Evolutionary conservation across 352 stramenopile genomes (phyloP).

Genomic region (Thraustochytrium striatum): DNA sequence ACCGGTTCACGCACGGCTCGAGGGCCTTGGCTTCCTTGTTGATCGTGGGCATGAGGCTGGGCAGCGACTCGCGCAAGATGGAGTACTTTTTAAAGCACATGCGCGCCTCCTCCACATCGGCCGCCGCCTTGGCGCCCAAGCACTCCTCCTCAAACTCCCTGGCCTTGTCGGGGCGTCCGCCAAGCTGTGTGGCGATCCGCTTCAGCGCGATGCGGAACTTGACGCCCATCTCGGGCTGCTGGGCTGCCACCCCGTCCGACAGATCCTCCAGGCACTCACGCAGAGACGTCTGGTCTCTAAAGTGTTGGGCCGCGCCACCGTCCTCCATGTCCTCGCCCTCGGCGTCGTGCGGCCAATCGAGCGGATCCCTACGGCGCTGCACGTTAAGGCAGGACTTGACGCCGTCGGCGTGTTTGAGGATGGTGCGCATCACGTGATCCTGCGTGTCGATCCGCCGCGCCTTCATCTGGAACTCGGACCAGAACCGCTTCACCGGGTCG

Average conservation of each 20-base stretch:
- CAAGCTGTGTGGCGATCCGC: too few relatives aligned
- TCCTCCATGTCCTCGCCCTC: too few relatives aligned
- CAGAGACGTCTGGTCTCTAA: too few relatives aligned
- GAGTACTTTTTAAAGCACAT: neutral
- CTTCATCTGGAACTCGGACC: constrained; percentile 48
- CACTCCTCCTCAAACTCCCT: neutral
- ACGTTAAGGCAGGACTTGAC: too few relatives aligned
- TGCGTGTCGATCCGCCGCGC: constrained; percentile 13
- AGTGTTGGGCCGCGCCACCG: too few relatives aligned
- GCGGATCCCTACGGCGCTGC: too few relatives aligned
- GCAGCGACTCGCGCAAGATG: neutral
- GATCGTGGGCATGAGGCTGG: neutral
- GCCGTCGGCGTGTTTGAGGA: neutral
- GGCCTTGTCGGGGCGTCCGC: neutral
- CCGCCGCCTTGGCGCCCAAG: neutral
- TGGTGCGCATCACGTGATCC: neutral
- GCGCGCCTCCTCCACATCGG: neutral
- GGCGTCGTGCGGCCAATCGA: too few relatives aligned
- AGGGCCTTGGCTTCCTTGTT: neutral
- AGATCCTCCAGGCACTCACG: too few relatives aligned
- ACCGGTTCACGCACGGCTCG: constrained; percentile 4
- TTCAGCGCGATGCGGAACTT: too few relatives aligned
- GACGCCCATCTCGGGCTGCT: too few relatives aligned
- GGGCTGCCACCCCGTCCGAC: too few relatives aligned
- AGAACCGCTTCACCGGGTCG: constrained; percentile 46